These are phyloP conservation scores for Alternaria angustiovoidea DNA, from an alignment of 2,329 filamentous ascomycete genomes.

Conservation along the genomic window DNA sequence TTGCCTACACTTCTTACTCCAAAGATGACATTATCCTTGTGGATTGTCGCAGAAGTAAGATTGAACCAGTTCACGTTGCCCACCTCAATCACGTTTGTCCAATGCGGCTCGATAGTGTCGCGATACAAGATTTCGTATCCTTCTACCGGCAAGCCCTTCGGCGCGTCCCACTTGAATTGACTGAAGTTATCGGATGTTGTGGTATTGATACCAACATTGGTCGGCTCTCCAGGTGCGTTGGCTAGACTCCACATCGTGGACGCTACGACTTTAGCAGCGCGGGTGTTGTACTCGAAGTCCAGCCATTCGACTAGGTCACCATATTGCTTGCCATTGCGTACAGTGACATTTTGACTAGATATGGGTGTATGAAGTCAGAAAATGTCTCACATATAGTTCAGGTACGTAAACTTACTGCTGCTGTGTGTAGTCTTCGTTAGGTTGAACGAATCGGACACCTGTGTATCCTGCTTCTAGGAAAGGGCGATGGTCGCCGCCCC, in stretches of 20 bases:
- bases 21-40: constrained; percentile 65
- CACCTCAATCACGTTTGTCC: constrained; percentile 58
- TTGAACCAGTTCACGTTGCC: constrained; percentile 52
- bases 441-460: constrained; percentile 63
- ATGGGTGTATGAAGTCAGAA: background rate
- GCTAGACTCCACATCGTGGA: constrained; percentile 62
- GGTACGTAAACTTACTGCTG: constrained; percentile 51
- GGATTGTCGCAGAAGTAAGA: constrained; percentile 55
- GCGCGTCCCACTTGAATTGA: constrained; percentile 56
- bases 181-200: constrained; percentile 57
- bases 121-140: constrained; percentile 65
- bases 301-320: constrained; percentile 63
- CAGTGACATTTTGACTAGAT: constrained; percentile 55
- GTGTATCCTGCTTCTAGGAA: constrained; percentile 63
- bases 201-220: constrained; percentile 58
- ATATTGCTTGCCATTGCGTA: constrained; percentile 59
- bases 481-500: constrained; percentile 62
- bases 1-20: constrained; percentile 59
- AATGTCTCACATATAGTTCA: background rate
- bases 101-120: constrained; percentile 58
- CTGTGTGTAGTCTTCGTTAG: constrained; percentile 63
- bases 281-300: constrained; percentile 61
- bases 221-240: constrained; percentile 57
- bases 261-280: constrained; percentile 62
- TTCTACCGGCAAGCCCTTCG: constrained; percentile 50